Evolutionary conservation across 192 early-diverging fungal genomes (phyloP).

Genomic region (Podila minutissima): DNA sequence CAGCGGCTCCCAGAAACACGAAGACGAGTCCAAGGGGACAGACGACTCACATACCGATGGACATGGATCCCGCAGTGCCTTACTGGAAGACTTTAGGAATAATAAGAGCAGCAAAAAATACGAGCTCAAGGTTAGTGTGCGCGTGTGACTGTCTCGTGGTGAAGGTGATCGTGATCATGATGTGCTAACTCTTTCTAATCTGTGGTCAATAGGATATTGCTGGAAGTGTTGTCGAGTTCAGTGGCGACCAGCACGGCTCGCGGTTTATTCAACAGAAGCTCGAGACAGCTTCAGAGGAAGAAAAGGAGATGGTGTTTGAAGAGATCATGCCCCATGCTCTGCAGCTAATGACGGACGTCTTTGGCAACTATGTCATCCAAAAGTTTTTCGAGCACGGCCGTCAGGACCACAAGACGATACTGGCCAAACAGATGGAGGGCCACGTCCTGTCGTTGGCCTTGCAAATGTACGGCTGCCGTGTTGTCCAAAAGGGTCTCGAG

Average conservation of each 20-base stretch:
- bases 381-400: slow-evolving; percentile 99
- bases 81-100: slow-evolving; percentile 97
- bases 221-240: slow-evolving; percentile 96
- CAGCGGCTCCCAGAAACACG: slow-evolving; percentile 21
- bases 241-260: slow-evolving; percentile 98
- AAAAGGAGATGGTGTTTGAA: slow-evolving; percentile 97
- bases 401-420: slow-evolving; percentile 89
- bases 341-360: slow-evolving; percentile 98
- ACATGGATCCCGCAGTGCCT: slow-evolving; percentile 78
- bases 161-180: not conserved
- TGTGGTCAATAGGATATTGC: slow-evolving; percentile 81
- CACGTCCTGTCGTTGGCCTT: slow-evolving; percentile 93
- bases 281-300: slow-evolving; percentile 90
- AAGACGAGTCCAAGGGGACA: slow-evolving; percentile 19
- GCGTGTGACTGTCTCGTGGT: not conserved
- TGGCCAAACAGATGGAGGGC: slow-evolving; percentile 96
- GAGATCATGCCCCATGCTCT: slow-evolving; percentile 92
- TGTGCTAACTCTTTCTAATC: not conserved
- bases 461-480: slow-evolving; percentile 99
- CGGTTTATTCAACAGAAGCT: slow-evolving; percentile 99
- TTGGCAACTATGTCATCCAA: slow-evolving; percentile 99
- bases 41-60: slow-evolving; percentile 54
- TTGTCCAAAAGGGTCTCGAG: slow-evolving; percentile 97
- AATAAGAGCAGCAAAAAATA: slow-evolving; percentile 96
- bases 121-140: slow-evolving; percentile 79